Base-by-base conservation (phyloP, 306 rosid genomes). In the Acacia melanoxylon region DNA sequence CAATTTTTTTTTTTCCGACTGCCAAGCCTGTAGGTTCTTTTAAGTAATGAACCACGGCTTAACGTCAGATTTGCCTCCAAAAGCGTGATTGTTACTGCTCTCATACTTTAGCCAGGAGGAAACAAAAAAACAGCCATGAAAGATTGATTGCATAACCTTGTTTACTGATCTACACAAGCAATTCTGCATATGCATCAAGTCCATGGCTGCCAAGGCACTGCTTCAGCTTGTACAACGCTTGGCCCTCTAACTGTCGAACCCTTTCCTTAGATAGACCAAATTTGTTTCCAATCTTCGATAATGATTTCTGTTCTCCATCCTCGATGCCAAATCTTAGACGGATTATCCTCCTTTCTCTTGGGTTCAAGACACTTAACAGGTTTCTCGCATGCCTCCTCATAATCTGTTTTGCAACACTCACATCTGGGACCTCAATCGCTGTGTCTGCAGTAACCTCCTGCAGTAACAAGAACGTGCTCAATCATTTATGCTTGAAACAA, bases 371-470 rank as follows among this genome's bases (percentile, higher is more conserved):
- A 56, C 76, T 76, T n/a, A 93, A 80, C 82, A 95, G 92, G 87
- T 72, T 83, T 63, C 88, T 90, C 59, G 86, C 92, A 62, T 95
- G 97, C 76, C 76, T 83, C 87, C 99, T 86, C 99, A 95, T 95
- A 72, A 88, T 86, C 85, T 89, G 94, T 89, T 87, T 95, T 22
- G 85, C 80, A 37, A 91, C 94, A 61, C 82, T 74, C 78, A 86
- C 81, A 45, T 88, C 88, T 52, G 98, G 98, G 78, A 71, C 82
- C 88, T 93, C 98, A 44, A 86, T 65, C 45, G 89, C 73, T 15
- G 89, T 37, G 81, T 93, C 97, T 48, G 99, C 95, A 69, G 95
- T 95, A 74, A 93, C 68, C 87, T 95, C 99, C 99, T 95, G 94
- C 86, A 83, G 72, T 76, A 33, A 74, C 71, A 22, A 79, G 62